Evolutionary conservation across 768 basidiomycete species (phyloP), one percentile per base, ranked within the genome.

Genomic region (Podaxis rugospora): DNA sequence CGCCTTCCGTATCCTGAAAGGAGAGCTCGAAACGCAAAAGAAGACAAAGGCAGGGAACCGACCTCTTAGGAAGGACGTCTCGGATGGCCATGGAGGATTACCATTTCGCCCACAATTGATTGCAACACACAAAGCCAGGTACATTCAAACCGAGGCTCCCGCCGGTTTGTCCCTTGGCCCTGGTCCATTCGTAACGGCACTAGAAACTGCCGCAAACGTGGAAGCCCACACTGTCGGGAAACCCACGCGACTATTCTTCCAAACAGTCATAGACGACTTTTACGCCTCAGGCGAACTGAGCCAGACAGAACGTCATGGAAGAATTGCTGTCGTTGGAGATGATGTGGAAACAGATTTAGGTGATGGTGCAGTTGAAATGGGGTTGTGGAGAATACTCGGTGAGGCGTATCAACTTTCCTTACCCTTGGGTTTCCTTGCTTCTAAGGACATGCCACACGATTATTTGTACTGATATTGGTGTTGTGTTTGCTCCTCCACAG

Each of bases 311-410:
- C 46, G 37, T 23, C 5, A 53, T 3, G 68, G 73, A 54, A 66
- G 67, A 52, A 75, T 83, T 25, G 83, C 78, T 0, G 76, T 90
- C 53, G 78, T 89, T 32, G 89, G 89, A 5, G 89, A 90, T 69
- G 89, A 91, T 65, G 72, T 83, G 1, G 76, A 78, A 46, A 80
- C 82, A 35, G 89, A 90, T 70, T 76, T 89, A 16, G 86, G 87
- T 0, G 81, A 75, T 2, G 88, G 86, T 1, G 85, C 86, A 3
- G 57, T 78, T 1, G 83, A 85, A 55, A 75, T 89, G 0, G 82
- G 84, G 1, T 69, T 91, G 44, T 83, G 80, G 80, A 71, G 89
- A 36, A 78, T 87, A 6, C 74, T 91, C 21, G 88, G 87, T 88
- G 64, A 51, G 82, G 32, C 42, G 36, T 55, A 18, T 11, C 42